Conservation (phyloP, 768 basidiomycete genomes). For the Leccinellum albellum region DNA sequence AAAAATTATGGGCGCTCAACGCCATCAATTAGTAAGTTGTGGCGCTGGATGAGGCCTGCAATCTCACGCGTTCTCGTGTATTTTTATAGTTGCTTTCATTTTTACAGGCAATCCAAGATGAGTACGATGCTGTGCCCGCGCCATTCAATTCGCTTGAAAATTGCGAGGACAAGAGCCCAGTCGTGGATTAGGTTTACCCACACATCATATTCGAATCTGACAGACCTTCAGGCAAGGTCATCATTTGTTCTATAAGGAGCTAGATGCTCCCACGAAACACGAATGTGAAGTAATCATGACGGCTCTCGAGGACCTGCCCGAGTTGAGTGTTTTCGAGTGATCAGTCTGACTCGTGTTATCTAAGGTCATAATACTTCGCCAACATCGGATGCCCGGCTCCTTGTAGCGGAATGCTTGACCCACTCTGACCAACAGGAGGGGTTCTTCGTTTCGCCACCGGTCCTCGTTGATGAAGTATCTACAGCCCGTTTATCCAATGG, state of each 20-base stretch:
- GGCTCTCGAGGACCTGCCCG: background rate
- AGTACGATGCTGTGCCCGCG: slow-evolving; percentile 33
- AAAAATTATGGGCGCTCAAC: slow-evolving; percentile 58
- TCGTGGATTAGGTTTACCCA: background rate
- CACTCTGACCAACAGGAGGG: background rate
- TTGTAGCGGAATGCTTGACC: background rate
- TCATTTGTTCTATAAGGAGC: background rate
- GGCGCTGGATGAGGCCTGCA: background rate
- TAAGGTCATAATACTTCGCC: background rate
- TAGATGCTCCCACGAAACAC: background rate
- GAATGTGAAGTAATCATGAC: background rate
- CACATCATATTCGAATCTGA: background rate
- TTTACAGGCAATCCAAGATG: slow-evolving; percentile 53
- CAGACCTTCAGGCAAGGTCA: background rate
- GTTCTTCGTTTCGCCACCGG: background rate
- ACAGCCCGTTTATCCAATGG: background rate
- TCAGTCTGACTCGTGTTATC: background rate
- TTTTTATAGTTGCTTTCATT: slow-evolving; percentile 58
- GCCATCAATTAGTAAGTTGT: slow-evolving; percentile 66
- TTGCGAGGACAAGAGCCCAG: background rate
- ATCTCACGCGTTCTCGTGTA: slow-evolving; percentile 4
- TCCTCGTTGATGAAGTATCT: background rate
- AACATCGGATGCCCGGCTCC: background rate
- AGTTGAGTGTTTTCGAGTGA: background rate
- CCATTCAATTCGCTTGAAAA: background rate